These are phyloP conservation scores for Polyplosphaeria fusca DNA, from an alignment of 495 filamentous ascomycete species.

Conservation along the genomic window DNA sequence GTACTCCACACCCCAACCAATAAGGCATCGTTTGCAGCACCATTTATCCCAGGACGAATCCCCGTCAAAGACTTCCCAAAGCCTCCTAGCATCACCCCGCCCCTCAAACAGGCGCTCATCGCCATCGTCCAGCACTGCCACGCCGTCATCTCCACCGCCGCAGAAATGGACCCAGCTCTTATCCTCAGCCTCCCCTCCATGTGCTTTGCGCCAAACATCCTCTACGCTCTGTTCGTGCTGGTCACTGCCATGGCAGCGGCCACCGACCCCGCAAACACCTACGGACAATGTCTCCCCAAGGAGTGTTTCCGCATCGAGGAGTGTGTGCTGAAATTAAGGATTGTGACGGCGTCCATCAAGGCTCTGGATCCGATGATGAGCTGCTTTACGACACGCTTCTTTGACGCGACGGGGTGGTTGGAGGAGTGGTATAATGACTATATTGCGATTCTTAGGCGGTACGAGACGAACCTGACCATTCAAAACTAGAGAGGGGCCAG, in stretches of 20 bases:
- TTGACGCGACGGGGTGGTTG: conserved; percentile 1
- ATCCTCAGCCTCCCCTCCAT: neutral
- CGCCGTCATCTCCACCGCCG: neutral
- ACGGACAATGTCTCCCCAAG: neutral
- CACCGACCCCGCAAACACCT: conserved; percentile 1
- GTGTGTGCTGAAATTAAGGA: neutral
- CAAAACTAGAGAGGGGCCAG: no score
- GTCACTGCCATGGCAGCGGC: neutral
- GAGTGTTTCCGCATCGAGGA: neutral
- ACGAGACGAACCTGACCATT: neutral
- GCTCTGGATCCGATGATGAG: neutral
- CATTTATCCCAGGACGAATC: conserved; percentile 4
- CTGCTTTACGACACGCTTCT: conserved; percentile 1
- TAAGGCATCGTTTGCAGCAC: conserved; percentile 1
- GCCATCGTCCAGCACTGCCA: conserved; percentile 1
- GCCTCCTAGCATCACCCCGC: neutral
- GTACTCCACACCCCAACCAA: neutral
- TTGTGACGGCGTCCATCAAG: neutral
- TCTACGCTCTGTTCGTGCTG: neutral
- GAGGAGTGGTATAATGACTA: neutral
- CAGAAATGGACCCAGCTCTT: conserved; percentile 1
- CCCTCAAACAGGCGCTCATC: neutral
- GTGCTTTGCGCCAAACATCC: neutral
- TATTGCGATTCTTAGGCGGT: neutral
- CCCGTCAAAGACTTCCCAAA: conserved; percentile 4